Percentiles rank a stretch among this genome's conserved stretches.
phyloP scores from a whole-genome alignment of 2,329 filamentous ascomycete genomes.

The Cordyceps javanica region DNA sequence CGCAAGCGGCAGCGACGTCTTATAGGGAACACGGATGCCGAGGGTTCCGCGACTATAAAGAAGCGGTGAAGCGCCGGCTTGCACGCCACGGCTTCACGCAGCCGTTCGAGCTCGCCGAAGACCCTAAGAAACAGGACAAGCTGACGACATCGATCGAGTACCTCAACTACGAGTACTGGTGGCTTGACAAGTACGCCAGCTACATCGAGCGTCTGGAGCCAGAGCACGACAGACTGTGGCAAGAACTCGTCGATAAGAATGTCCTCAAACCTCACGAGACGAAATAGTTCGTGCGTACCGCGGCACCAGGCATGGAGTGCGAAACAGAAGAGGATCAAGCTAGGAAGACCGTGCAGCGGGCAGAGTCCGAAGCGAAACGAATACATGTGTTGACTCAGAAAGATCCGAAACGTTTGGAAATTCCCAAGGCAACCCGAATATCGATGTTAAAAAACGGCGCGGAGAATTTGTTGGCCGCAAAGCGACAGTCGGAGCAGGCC shows the following conservation, averaged over 20 bases:
- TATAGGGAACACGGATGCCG: slow-evolving; percentile 9
- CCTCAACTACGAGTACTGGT: slow-evolving; percentile 25
- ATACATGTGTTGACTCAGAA: background rate
- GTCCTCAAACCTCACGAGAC: slow-evolving; percentile 21
- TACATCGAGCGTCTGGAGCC: slow-evolving; percentile 18
- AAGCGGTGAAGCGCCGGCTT: slow-evolving; percentile 23
- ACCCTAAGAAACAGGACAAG: slow-evolving; percentile 24
- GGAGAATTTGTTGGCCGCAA: background rate
- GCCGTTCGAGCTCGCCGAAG: slow-evolving; percentile 24
- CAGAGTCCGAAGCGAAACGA: background rate
- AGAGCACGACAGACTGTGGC: slow-evolving; percentile 24
- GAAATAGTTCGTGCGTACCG: slow-evolving; percentile 11
- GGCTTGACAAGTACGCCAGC: slow-evolving; percentile 14
- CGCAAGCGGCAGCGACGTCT: background rate
- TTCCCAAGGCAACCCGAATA: background rate
- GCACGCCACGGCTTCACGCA: slow-evolving; percentile 22
- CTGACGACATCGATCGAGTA: slow-evolving; percentile 34
- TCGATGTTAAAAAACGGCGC: background rate
- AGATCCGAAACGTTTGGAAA: background rate
- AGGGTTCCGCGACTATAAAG: slow-evolving; percentile 21
- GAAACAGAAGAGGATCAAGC: background rate
- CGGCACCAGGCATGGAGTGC: background rate
- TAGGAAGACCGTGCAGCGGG: background rate
- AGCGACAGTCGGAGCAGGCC: background rate
- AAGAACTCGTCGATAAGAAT: slow-evolving; percentile 25